phyloP scores from a whole-genome alignment of 2,329 filamentous ascomycete species.

The Zopfia rhizophila region DNA sequence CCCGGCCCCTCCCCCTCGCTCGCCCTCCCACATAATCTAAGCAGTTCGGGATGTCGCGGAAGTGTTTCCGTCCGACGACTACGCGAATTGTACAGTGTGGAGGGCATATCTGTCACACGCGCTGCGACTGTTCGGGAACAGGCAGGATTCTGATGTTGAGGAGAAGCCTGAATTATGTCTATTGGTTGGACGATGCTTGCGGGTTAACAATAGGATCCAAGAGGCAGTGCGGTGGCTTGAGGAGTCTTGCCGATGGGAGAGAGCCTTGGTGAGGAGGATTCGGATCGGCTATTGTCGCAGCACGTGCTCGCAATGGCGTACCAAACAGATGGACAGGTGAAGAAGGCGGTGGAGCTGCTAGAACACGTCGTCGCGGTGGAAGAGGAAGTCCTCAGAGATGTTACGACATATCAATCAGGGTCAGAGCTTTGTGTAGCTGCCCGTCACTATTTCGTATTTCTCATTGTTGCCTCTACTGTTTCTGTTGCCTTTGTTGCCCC shows the following conservation, averaged over 20 bases:
- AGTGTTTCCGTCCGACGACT: conserved; percentile 21
- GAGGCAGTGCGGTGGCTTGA: conserved; percentile 25
- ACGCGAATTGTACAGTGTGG: conserved; percentile 20
- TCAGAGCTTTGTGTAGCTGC: too few relatives aligned
- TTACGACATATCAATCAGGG: too few relatives aligned
- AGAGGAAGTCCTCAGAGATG: too few relatives aligned
- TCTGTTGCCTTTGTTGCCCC: too few relatives aligned
- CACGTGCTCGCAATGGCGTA: conserved; percentile 12
- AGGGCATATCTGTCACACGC: conserved; percentile 27
- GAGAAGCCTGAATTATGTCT: conserved; percentile 15
- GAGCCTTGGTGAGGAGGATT: conserved; percentile 1
- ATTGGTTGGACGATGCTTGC: conserved; percentile 19
- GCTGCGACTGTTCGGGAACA: conserved; percentile 14
- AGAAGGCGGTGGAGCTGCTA: too few relatives aligned
- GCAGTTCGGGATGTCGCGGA: conserved; percentile 16
- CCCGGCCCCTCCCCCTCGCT: too few relatives aligned
- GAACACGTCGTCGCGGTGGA: too few relatives aligned
- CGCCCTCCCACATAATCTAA: too few relatives aligned
- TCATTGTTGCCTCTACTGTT: too few relatives aligned
- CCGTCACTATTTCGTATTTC: too few relatives aligned
- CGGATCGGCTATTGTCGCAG: conserved; percentile 1
- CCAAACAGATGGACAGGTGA: conserved; percentile 14
- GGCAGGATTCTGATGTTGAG: conserved; percentile 5
- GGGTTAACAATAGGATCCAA: conserved; percentile 14
- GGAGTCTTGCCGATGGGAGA: conserved; percentile 16